Percentiles rank a stretch among this genome's conserved stretches.
Evolutionary conservation across 169 alveolate genomes (phyloP).

Genomic region (Cryptosporidium andersoni): DNA sequence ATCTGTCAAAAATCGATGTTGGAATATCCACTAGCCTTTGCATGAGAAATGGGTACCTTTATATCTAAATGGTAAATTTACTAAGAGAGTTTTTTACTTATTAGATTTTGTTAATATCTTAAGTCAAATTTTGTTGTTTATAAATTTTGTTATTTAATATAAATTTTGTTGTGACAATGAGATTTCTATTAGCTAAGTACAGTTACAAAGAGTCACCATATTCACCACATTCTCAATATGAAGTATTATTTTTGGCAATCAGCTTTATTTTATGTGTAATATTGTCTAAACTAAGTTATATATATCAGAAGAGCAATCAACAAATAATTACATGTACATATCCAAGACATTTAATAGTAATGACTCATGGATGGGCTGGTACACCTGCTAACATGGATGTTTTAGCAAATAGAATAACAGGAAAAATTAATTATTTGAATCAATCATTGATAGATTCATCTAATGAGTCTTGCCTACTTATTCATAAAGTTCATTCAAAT

Average conservation of each 20-base stretch:
- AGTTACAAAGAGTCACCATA: too few species aligned
- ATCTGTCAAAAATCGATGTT: too few species aligned
- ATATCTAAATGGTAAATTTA: too few species aligned
- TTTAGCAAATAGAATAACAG: constrained; percentile 45
- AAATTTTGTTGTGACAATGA: too few species aligned
- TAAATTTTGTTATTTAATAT: too few species aligned
- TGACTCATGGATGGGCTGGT: constrained; percentile 72
- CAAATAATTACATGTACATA: constrained; percentile 10
- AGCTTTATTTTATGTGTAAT: constrained; percentile 39
- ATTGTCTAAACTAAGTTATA: constrained; percentile 33
- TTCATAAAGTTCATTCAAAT: constrained; percentile 58
- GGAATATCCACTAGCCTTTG: too few species aligned
- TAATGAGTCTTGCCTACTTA: constrained; percentile 15
- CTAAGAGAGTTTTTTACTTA: too few species aligned
- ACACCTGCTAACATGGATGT: constrained; percentile 72
- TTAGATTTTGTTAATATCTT: too few species aligned
- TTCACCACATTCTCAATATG: not conserved
- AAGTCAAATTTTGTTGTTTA: too few species aligned
- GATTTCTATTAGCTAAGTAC: too few species aligned
- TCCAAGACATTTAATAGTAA: constrained; percentile 55
- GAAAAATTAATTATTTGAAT: not conserved
- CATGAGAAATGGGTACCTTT: too few species aligned
- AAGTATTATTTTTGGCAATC: constrained; percentile 20
- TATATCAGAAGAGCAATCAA: constrained; percentile 49
- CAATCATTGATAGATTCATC: not conserved